These are phyloP conservation scores for Fonticula alba DNA, from an alignment of 78 protist genomes.

Conservation along the genomic window DNA sequence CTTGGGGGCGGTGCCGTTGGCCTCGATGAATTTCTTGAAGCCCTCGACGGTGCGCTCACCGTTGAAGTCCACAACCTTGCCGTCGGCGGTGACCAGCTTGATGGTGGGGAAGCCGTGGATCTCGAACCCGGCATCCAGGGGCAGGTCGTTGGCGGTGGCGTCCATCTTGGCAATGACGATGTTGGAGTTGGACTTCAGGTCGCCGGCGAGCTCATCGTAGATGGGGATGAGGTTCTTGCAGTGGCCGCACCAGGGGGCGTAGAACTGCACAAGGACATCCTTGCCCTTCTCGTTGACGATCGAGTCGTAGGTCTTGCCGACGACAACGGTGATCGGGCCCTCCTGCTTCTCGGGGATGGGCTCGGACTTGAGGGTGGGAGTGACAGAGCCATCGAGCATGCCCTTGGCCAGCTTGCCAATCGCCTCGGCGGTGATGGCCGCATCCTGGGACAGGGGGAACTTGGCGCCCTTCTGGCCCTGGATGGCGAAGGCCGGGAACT, in stretches of 20 bases:
- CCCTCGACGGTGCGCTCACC: too few species aligned
- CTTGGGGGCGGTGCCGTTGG: too few species aligned
- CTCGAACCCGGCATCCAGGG: slow-evolving; percentile 7
- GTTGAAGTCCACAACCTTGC: too few species aligned
- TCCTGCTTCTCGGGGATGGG: slow-evolving; percentile 14
- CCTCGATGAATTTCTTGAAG: too few species aligned
- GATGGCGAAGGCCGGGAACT: neutral
- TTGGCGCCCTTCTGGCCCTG: neutral
- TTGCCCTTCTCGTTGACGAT: slow-evolving; percentile 8
- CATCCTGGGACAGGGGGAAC: neutral
- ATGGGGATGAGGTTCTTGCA: slow-evolving; percentile 62
- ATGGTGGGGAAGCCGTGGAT: slow-evolving; percentile 66
- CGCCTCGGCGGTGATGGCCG: neutral
- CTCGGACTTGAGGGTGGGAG: slow-evolving; percentile 10
- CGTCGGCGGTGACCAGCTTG: slow-evolving; percentile 23
- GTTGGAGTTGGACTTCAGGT: neutral
- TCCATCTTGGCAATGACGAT: slow-evolving; percentile 19
- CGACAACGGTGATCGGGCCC: slow-evolving; percentile 5
- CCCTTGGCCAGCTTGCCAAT: neutral
- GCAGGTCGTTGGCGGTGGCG: slow-evolving; percentile 25
- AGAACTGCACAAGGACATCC: slow-evolving; percentile 31
- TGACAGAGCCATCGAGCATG: slow-evolving; percentile 10
- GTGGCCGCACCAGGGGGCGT: slow-evolving; percentile 60
- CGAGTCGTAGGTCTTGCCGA: slow-evolving; percentile 11
- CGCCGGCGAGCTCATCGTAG: slow-evolving; percentile 38